A percentile compares a stretch with the other conserved stretches of the same genome.
Conservation (phyloP, 352 stramenopile genomes). For the Thraustotheca clavata region DNA sequence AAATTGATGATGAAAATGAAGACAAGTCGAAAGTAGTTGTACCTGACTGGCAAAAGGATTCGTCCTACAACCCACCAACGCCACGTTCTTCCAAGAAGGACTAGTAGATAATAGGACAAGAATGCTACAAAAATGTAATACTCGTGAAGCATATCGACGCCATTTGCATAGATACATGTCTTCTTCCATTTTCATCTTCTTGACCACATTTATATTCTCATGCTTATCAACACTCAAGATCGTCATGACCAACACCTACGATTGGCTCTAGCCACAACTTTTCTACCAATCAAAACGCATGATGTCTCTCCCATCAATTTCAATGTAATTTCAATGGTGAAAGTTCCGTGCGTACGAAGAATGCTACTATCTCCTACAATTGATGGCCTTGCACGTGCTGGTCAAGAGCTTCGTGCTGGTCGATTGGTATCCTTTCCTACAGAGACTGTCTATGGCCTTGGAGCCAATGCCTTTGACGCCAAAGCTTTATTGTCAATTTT, state of each 20-base stretch:
- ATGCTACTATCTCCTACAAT: conserved; percentile 19
- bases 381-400: conserved; percentile 28
- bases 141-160: too few relatives aligned
- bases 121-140: too few relatives aligned
- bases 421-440: conserved; percentile 93
- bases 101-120: background rate
- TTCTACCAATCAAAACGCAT: background rate
- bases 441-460: conserved; percentile 99
- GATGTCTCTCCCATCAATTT: conserved; percentile 3
- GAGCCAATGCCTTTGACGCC: conserved; percentile 93
- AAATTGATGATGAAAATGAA: conserved; percentile 12
- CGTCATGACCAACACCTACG: background rate
- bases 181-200: too few relatives aligned
- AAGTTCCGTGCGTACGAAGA: background rate
- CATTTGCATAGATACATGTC: too few relatives aligned
- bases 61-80: conserved; percentile 4
- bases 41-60: conserved; percentile 19
- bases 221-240: conserved; percentile 7
- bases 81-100: background rate
- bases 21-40: background rate
- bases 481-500: conserved; percentile 95
- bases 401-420: conserved; percentile 61
- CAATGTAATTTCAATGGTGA: background rate
- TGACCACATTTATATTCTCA: too few relatives aligned
- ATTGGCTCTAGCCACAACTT: background rate